phyloP scores from a whole-genome alignment of 108 stramenopile genomes.

The Cyclotella choctawhatcheeana region DNA sequence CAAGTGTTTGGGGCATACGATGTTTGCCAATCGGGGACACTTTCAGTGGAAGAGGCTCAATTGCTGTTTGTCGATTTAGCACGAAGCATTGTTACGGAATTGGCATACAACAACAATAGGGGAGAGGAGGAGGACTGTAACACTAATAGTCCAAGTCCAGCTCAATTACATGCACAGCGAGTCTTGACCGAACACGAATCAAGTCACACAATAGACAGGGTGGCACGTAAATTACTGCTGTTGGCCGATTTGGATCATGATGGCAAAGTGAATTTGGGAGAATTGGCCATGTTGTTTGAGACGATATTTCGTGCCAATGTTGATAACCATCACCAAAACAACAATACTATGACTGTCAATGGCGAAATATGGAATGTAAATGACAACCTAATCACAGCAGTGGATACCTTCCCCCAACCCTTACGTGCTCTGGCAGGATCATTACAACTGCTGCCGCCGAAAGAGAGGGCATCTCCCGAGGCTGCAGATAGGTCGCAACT shows the following conservation, averaged over 20 bases:
- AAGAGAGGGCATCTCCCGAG: constrained; percentile 35
- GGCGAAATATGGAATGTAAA: too few species aligned
- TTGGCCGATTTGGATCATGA: constrained; percentile 58
- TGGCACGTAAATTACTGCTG: constrained; percentile 55
- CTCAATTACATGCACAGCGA: constrained; percentile 54
- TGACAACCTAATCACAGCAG: constrained; percentile 1
- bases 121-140: not conserved
- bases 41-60: constrained; percentile 51
- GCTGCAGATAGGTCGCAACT: constrained; percentile 36
- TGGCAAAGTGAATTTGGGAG: constrained; percentile 48
- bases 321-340: not conserved
- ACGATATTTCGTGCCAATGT: constrained; percentile 51
- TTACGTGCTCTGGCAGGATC: constrained; percentile 61
- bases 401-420: constrained; percentile 57
- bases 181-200: constrained; percentile 58
- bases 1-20: constrained; percentile 56
- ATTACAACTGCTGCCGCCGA: constrained; percentile 59
- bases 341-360: too few species aligned
- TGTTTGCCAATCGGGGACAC: constrained; percentile 49
- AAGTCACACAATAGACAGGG: constrained; percentile 60
- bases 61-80: constrained; percentile 57
- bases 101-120: constrained; percentile 30
- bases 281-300: constrained; percentile 60
- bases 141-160: constrained; percentile 36
- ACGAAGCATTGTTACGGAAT: constrained; percentile 53